These are phyloP conservation scores for Cutaneotrichosporon sp. DNA, from an alignment of 1,284 basidiomycete species.

Conservation along the genomic window DNA sequence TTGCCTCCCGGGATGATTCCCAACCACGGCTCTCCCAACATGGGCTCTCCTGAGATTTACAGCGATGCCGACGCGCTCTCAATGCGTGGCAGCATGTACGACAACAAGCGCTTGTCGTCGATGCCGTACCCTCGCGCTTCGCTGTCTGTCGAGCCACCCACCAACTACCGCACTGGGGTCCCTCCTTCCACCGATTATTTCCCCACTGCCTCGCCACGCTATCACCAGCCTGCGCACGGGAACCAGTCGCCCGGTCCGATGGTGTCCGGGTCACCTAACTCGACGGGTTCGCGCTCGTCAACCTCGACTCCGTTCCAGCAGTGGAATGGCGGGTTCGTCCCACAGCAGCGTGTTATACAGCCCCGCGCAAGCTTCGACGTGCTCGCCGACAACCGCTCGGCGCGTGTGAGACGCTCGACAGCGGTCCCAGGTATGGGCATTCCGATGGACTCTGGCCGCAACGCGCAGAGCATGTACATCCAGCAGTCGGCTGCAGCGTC, in stretches of 20 bases:
- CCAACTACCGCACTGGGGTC: slow-evolving; percentile 18
- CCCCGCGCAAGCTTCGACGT: slow-evolving; percentile 28
- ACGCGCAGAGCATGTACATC: slow-evolving; percentile 38
- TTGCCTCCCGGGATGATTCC: slow-evolving; percentile 32
- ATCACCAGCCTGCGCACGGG: slow-evolving; percentile 14
- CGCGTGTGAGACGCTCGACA: slow-evolving; percentile 20
- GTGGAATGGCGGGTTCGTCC: slow-evolving; percentile 9
- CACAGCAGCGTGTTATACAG: slow-evolving; percentile 20
- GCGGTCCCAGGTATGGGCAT: slow-evolving; percentile 15
- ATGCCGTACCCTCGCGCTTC: slow-evolving; percentile 14
- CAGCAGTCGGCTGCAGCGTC: slow-evolving; percentile 28
- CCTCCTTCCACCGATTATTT: slow-evolving; percentile 26
- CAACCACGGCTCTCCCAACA: not conserved
- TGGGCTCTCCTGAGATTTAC: slow-evolving; percentile 15
- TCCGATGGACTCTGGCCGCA: slow-evolving; percentile 8
- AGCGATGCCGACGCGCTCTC: slow-evolving; percentile 16
- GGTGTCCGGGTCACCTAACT: slow-evolving; percentile 4
- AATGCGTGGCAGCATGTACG: slow-evolving; percentile 18
- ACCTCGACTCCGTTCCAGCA: slow-evolving; percentile 10
- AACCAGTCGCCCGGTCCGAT: slow-evolving; percentile 4
- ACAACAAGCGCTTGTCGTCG: slow-evolving; percentile 27
- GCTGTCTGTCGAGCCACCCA: slow-evolving; percentile 14
- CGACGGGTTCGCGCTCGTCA: slow-evolving; percentile 3
- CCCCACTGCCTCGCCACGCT: slow-evolving; percentile 26
- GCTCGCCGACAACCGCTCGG: slow-evolving; percentile 11